Evolutionary conservation across 2,329 filamentous ascomycete species (phyloP), one percentile per base, ranked within the genome.

Genomic region (Pseudocercospora fijiensis): DNA sequence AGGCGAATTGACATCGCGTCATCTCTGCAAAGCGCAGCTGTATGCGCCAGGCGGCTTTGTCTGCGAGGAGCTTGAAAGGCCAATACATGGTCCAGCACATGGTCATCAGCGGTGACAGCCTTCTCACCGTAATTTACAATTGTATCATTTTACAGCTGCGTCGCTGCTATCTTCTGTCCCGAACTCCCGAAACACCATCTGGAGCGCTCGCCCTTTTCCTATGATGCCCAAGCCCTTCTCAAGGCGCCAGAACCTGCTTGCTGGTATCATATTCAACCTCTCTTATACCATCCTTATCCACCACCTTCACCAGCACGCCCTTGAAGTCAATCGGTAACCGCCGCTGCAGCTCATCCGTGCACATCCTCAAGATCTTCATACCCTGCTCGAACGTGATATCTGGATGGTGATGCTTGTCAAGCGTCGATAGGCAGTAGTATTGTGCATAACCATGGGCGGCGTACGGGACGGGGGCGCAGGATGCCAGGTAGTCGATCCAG

Each of bases 321-420:
- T 99, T 99, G 86, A 98, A 99, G 78, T 99, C 95, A 76, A 99
- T 93, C 65, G 95, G 95, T 84, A 99, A 86, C 80, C 96, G 87
- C 78, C 95, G 88, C 86, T 97, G 96, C 76, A 99, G 82, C 84
- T 99, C 95, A 78, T 98, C 93, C 71, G 91, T 95, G 82, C 95
- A 99, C 88, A 97, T 90, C 73, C 87, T 89, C 74, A 99, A 83
- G 67, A 99, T 87, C 84, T 96, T 95, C 81, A 96, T 86, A 62
- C 95, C 95, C 78, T 96, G 86, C 67, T 90, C 92, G 60, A 95
- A 88, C 66, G 85, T 86, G 78, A 99, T 98, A 75, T 97, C 90
- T 55, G 95, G 94, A 75, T 97, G 91, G 78, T 99, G 95, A 78
- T 99, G 95, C 84, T 99, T 99, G 82, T 99, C 95, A 58, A 99